A percentile compares a stretch with the other conserved stretches of the same genome.
phyloP scores from a whole-genome alignment of 164 flowering plant genomes.

The Hamamelis virginiana region DNA sequence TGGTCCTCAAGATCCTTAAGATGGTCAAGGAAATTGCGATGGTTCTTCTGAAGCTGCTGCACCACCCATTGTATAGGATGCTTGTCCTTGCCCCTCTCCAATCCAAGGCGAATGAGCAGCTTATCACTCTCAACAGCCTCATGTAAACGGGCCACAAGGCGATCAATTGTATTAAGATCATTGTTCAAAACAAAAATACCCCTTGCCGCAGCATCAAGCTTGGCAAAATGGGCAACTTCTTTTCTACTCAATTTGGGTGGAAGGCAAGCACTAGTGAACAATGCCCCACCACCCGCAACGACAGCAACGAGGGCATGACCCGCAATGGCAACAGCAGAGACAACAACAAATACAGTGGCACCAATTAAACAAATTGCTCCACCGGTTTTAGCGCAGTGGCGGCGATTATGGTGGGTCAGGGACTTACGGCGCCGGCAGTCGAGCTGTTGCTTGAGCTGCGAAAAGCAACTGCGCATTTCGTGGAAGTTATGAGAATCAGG shows the following conservation, averaged over 20 bases:
- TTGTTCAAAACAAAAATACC: conserved; percentile 60
- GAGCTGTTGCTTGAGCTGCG: conserved; percentile 50
- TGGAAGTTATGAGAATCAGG: conserved; percentile 44
- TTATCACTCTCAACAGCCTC: conserved; percentile 58
- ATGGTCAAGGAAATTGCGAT: conserved; percentile 35
- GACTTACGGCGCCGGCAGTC: conserved; percentile 43
- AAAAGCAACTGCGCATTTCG: conserved; percentile 52
- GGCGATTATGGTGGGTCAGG: conserved; percentile 20
- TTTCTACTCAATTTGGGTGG: conserved; percentile 33
- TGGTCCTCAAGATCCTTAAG: conserved; percentile 73
- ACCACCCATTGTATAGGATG: conserved; percentile 52
- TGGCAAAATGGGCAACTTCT: conserved; percentile 45
- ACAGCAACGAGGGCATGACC: conserved; percentile 46
- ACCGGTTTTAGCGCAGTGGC: conserved; percentile 27
- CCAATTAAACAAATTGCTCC: conserved; percentile 54
- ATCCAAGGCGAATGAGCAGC: conserved; percentile 46
- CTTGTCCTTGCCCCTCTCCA: conserved; percentile 62
- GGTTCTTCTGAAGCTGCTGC: conserved; percentile 58
- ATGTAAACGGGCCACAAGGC: conserved; percentile 59
- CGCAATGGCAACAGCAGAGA: conserved; percentile 43
- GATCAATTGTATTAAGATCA: conserved; percentile 66
- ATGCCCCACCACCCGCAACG: conserved; percentile 22
- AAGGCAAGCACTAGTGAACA: conserved; percentile 23
- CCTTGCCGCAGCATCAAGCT: conserved; percentile 71
- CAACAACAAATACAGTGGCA: conserved; percentile 32